Evolutionary conservation across 2,329 filamentous ascomycete genomes (phyloP), one percentile per base, ranked within the genome.

Genomic region (Parastagonospora avenae): DNA sequence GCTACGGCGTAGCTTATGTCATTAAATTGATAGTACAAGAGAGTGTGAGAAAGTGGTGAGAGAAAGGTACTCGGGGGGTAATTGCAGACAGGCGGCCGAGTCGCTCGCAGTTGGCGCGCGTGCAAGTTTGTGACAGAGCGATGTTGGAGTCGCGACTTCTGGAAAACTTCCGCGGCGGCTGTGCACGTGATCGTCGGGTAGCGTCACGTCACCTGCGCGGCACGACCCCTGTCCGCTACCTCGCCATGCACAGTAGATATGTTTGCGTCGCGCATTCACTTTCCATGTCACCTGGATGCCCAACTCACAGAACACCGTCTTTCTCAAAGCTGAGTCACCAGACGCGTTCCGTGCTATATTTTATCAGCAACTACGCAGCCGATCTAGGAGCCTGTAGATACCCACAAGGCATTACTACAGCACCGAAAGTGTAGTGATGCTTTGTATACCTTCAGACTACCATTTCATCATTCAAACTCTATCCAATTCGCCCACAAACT

Each of bases 1-100:
- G 48, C 3, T 24, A 24, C 40, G 36, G 28, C 9, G 46, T 11
- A 15, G 47, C 33, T 57, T 62, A 67, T 55, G 57, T 62, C 68
- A 70, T 70, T 45, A 55, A 59, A 42, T 38, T 40, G 45, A 39
- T 15, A 28, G 35, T 11, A 31, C 6, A 41, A 19, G 19, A 15
- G 6, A 19, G 38, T 36, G 41, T 37, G 19, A 40, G 33, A 28
- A 9, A 19, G 28, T 14, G 33, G 31, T 39, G 33, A 12, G 28
- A 2, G 10, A 28, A 16, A 32, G 14, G 42, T 32, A 15, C 42
- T 49, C 46, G 38, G 43, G 19, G 39, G 30, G 9, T 35, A 41
- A 27, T 33, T 24, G 51, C 40, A 33, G 30, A 47, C 31, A 55
- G 50, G 46, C 42, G 41, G 41, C 14, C 8, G 27, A 24, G 46